phyloP scores from a whole-genome alignment of 1,284 basidiomycete genomes.

The Laetiporus sulphureus region DNA sequence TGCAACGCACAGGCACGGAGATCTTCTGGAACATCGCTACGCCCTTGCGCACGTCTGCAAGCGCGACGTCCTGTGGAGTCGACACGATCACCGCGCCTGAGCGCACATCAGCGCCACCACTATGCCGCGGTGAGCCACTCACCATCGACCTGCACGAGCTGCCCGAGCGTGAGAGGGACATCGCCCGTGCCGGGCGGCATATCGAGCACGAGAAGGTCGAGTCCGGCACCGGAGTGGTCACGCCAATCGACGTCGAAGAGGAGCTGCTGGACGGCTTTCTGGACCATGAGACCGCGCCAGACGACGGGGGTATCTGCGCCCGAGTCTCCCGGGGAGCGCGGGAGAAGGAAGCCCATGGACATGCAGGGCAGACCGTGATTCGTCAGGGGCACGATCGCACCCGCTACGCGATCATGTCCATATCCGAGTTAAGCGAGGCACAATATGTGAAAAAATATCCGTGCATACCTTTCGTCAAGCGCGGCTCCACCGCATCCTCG shows the following conservation, averaged over 20 bases:
- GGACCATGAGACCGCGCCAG: constrained; percentile 98
- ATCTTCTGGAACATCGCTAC: constrained; percentile 93
- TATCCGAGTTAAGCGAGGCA: too few species aligned
- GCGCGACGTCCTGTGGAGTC: constrained; percentile 93
- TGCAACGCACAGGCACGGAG: constrained; percentile 71
- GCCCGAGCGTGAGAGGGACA: constrained; percentile 88
- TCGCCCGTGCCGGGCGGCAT: constrained; percentile 98
- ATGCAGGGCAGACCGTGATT: constrained; percentile 94
- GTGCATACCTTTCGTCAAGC: constrained; percentile 60
- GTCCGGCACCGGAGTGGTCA: constrained; percentile 29
- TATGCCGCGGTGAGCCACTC: constrained; percentile 13
- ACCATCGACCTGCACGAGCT: constrained; percentile 88
- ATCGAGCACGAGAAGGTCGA: constrained; percentile 91
- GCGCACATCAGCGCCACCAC: background rate
- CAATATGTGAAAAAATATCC: too few species aligned
- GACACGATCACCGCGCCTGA: constrained; percentile 87
- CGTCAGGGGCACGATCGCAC: constrained; percentile 76
- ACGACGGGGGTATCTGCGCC: constrained; percentile 76
- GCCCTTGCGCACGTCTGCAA: constrained; percentile 90
- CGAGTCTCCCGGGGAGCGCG: constrained; percentile 36
- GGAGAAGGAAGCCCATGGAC: constrained; percentile 92
- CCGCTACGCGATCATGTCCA: constrained; percentile 38
- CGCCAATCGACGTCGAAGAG: constrained; percentile 97
- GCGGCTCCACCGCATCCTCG: constrained; percentile 74
- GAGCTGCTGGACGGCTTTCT: constrained; percentile 96